phyloP scores from a whole-genome alignment of 495 filamentous ascomycete species.

The Trichoderma virens region DNA sequence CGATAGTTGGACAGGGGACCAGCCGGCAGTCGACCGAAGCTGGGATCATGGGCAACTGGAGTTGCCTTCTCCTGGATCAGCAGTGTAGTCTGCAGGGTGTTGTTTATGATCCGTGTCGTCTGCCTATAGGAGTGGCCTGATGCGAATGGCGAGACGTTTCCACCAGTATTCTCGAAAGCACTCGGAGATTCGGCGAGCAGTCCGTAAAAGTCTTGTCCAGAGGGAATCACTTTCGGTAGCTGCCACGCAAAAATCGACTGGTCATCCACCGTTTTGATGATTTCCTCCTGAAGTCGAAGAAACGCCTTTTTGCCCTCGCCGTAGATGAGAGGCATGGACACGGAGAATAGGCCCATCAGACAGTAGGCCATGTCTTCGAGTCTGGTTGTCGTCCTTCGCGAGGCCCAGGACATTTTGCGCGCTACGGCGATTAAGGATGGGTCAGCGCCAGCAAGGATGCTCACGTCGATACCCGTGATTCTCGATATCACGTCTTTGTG shows the following conservation, averaged over 20 bases:
- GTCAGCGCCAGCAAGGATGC: not conserved
- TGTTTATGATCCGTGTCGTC: not conserved
- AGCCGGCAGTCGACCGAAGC: not conserved
- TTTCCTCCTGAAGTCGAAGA: slow-evolving; percentile 21
- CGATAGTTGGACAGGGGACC: not conserved
- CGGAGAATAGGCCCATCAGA: slow-evolving; percentile 35
- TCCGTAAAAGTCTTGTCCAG: not conserved
- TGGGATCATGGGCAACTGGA: not conserved
- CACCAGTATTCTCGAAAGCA: not conserved
- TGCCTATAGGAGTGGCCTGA: not conserved
- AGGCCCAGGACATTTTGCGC: slow-evolving; percentile 34
- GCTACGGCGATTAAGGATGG: slow-evolving; percentile 22
- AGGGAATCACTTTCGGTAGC: not conserved
- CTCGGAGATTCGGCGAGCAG: not conserved
- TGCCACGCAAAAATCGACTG: slow-evolving; percentile 20
- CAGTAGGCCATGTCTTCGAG: slow-evolving; percentile 37
- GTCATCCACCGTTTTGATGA: slow-evolving; percentile 19
- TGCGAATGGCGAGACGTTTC: not conserved
- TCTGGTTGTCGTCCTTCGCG: slow-evolving; percentile 23
- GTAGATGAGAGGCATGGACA: slow-evolving; percentile 39
- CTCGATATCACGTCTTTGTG: slow-evolving; percentile 19
- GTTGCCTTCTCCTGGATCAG: not conserved
- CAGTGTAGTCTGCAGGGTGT: not conserved
- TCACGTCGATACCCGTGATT: slow-evolving; percentile 23
- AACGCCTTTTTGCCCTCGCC: slow-evolving; percentile 30